phyloP scores from a whole-genome alignment of 2,329 filamentous ascomycete genomes.

The Penicillium sclerotiorum region DNA sequence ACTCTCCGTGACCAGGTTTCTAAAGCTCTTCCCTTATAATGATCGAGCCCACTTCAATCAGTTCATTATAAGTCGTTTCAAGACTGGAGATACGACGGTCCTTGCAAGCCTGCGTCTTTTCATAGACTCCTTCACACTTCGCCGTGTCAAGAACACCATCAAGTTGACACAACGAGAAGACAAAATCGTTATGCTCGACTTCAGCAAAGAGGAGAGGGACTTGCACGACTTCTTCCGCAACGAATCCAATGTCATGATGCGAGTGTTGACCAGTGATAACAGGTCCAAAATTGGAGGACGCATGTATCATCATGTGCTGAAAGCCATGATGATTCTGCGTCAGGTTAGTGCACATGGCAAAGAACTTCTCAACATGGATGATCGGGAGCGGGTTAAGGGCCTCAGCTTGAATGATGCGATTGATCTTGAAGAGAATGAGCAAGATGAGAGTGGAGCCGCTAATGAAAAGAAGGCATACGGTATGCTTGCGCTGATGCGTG shows the following conservation, averaged over 20 bases:
- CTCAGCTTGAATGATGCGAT: conserved; percentile 84
- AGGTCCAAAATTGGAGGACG: conserved; percentile 74
- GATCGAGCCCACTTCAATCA: conserved; percentile 74
- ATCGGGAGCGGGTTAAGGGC: conserved; percentile 77
- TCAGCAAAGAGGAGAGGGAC: conserved; percentile 71
- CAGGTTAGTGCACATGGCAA: conserved; percentile 93
- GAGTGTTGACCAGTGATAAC: conserved; percentile 68
- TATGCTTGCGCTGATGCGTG: conserved; percentile 79
- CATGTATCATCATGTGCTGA: conserved; percentile 91
- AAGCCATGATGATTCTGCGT: conserved; percentile 85
- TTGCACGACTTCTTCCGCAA: conserved; percentile 84
- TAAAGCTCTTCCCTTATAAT: conserved; percentile 83
- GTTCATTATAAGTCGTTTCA: conserved; percentile 83
- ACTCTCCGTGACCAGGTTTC: conserved; percentile 80
- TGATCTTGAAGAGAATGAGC: conserved; percentile 77
- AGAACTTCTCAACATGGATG: conserved; percentile 82
- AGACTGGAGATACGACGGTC: conserved; percentile 79
- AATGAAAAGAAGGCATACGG: conserved; percentile 77
- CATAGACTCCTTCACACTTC: conserved; percentile 91
- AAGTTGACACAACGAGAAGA: conserved; percentile 76
- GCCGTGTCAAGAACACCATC: conserved; percentile 89
- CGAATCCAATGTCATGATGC: conserved; percentile 78
- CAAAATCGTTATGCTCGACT: conserved; percentile 71
- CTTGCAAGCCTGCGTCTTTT: conserved; percentile 79
- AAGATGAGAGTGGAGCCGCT: conserved; percentile 57